These are phyloP conservation scores for Teunomyces aglyptinius DNA, from an alignment of 805 yeast genomes.

Conservation along the genomic window DNA sequence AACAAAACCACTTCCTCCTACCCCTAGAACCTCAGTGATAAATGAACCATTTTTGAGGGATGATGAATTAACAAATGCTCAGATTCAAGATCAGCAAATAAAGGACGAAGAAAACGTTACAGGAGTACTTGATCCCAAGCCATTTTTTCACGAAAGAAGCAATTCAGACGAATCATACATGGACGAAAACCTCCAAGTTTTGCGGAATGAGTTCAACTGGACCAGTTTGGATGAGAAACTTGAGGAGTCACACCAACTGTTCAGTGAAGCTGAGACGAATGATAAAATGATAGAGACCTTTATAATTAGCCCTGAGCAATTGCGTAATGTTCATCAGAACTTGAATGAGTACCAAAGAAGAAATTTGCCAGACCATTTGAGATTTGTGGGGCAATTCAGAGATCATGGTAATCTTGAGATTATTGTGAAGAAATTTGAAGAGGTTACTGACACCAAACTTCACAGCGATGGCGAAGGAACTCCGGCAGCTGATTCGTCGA, in stretches of 20 bases:
- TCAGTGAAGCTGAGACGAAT: neutral
- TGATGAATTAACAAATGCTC: slow-evolving; percentile 42
- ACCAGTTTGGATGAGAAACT: slow-evolving; percentile 10
- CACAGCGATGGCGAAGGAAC: neutral
- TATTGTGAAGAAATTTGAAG: slow-evolving; percentile 30
- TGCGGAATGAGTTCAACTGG: slow-evolving; percentile 29
- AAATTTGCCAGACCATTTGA: slow-evolving; percentile 32
- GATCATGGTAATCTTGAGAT: slow-evolving; percentile 33
- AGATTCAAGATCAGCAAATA: slow-evolving; percentile 38
- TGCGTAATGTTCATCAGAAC: slow-evolving; percentile 23
- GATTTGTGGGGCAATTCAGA: slow-evolving; percentile 34
- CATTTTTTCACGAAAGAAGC: slow-evolving; percentile 6
- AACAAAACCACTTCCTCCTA: neutral
- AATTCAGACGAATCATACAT: slow-evolving; percentile 25
- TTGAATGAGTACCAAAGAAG: slow-evolving; percentile 22
- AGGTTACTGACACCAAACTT: slow-evolving; percentile 9
- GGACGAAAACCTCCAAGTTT: slow-evolving; percentile 30
- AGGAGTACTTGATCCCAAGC: neutral
- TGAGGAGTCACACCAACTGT: neutral
- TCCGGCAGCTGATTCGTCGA: slow-evolving; percentile 1
- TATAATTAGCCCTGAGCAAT: slow-evolving; percentile 20
- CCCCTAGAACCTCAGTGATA: slow-evolving; percentile 4
- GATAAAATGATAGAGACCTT: neutral
- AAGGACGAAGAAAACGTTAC: slow-evolving; percentile 22
- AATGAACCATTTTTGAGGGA: slow-evolving; percentile 34